phyloP scores from a whole-genome alignment of 208 protist genomes.

The Balamuthia mandrillaris region DNA sequence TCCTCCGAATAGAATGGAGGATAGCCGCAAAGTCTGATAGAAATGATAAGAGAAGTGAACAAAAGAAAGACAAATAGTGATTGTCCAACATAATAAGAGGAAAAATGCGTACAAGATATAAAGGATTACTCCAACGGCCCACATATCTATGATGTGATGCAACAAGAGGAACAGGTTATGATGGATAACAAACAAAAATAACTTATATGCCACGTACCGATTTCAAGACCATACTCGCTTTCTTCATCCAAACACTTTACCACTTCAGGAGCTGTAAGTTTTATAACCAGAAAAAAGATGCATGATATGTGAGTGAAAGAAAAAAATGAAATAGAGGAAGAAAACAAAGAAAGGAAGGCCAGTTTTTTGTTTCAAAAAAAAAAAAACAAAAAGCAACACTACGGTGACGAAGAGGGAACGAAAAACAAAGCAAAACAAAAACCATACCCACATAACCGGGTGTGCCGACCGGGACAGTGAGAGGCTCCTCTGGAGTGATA shows the following conservation, averaged over 20 bases:
- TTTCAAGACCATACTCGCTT: conserved; percentile 1
- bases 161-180: background rate
- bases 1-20: conserved; percentile 60
- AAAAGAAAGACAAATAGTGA: background rate
- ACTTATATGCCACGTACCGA: conserved; percentile 44
- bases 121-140: conserved; percentile 67
- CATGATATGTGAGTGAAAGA: background rate
- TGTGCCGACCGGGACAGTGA: conserved; percentile 62
- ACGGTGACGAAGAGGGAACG: background rate
- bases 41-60: background rate
- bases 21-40: conserved; percentile 54
- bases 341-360: background rate
- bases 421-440: background rate
- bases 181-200: background rate
- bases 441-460: conserved; percentile 63
- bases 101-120: conserved; percentile 54
- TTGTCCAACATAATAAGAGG: background rate
- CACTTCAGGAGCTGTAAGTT: conserved; percentile 57
- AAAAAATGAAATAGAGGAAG: background rate
- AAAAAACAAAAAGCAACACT: too few relatives aligned
- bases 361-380: background rate
- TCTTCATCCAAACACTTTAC: conserved; percentile 23
- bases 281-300: background rate
- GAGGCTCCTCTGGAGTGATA: conserved; percentile 45
- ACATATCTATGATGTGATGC: conserved; percentile 54